Evolutionary conservation across 2,329 filamentous ascomycete genomes (phyloP).

Genomic region (Alternaria alternata): DNA sequence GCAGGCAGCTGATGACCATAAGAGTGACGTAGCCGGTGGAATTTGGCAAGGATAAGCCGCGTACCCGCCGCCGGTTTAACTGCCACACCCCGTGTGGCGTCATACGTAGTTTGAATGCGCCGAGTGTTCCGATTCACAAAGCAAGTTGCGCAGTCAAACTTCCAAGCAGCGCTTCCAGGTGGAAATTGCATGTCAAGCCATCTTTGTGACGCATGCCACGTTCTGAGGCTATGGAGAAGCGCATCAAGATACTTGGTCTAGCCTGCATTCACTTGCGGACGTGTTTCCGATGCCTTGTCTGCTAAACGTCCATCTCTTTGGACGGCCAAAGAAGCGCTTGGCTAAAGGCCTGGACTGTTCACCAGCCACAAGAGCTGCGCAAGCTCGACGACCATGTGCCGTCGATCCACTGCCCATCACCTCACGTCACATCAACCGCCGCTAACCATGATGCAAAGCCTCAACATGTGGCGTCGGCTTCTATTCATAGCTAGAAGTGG

Average conservation of each 20-base stretch:
- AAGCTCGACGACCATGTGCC: slow-evolving; percentile 13
- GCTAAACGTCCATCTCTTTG: background rate
- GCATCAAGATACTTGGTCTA: background rate
- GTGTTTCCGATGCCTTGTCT: background rate
- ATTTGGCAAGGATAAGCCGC: slow-evolving; percentile 18
- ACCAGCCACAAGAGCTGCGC: slow-evolving; percentile 17
- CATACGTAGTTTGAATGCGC: background rate
- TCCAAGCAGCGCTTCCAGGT: slow-evolving; percentile 5
- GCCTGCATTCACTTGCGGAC: background rate
- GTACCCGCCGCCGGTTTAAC: slow-evolving; percentile 19
- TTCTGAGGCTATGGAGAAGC: background rate
- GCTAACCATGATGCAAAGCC: slow-evolving; percentile 13
- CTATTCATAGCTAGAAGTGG: slow-evolving; percentile 9
- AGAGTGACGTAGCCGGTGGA: slow-evolving; percentile 24
- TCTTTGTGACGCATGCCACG: slow-evolving; percentile 11
- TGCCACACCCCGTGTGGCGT: slow-evolving; percentile 23
- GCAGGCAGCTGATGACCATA: slow-evolving; percentile 29
- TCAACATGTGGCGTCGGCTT: slow-evolving; percentile 7
- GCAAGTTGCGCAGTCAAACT: slow-evolving; percentile 5
- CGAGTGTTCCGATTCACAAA: slow-evolving; percentile 10
- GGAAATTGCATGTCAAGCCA: background rate
- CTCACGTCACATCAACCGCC: background rate
- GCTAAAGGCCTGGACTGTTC: slow-evolving; percentile 6
- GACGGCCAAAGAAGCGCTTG: slow-evolving; percentile 2
- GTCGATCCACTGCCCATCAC: slow-evolving; percentile 1